Percentiles rank a stretch among this genome's conserved stretches.
These are phyloP conservation scores for Boletus mariae DNA, from an alignment of 1,284 basidiomycete species.

Conservation along the genomic window DNA sequence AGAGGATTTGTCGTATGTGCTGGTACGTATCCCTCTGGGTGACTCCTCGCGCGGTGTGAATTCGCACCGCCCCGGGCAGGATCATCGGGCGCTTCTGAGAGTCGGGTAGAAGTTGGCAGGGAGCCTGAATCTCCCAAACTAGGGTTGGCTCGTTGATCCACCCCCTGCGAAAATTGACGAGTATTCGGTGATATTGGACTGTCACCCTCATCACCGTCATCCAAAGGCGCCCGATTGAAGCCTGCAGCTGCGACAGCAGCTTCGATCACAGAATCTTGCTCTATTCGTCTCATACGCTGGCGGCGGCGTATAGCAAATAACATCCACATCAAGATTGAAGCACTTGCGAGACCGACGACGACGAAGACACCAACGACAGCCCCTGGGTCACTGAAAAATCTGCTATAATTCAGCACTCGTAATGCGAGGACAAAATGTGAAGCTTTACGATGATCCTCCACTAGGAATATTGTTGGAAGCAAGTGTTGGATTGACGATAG, in stretches of 20 bases:
- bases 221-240: slow-evolving; percentile 59
- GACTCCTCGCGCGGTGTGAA: slow-evolving; percentile 39
- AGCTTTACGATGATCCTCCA: slow-evolving; percentile 44
- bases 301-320: slow-evolving; percentile 67
- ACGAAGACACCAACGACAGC: slow-evolving; percentile 77
- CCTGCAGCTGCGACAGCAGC: slow-evolving; percentile 68
- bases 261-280: slow-evolving; percentile 63
- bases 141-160: slow-evolving; percentile 32
- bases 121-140: slow-evolving; percentile 37
- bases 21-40: slow-evolving; percentile 39
- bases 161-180: slow-evolving; percentile 31
- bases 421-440: background rate
- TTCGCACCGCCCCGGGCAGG: slow-evolving; percentile 38
- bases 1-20: slow-evolving; percentile 47
- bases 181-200: slow-evolving; percentile 25
- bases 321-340: slow-evolving; percentile 66
- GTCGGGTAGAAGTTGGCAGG: slow-evolving; percentile 13
- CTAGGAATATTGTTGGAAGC: slow-evolving; percentile 41
- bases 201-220: slow-evolving; percentile 53
- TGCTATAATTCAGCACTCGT: slow-evolving; percentile 28
- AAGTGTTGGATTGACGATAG: slow-evolving; percentile 63
- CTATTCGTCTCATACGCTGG: slow-evolving; percentile 52
- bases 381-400: slow-evolving; percentile 72
- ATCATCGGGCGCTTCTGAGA: slow-evolving; percentile 25
- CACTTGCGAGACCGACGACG: slow-evolving; percentile 67